These are phyloP conservation scores for Colletotrichum gigasporum DNA, from an alignment of 2,329 filamentous ascomycete species.

Conservation along the genomic window DNA sequence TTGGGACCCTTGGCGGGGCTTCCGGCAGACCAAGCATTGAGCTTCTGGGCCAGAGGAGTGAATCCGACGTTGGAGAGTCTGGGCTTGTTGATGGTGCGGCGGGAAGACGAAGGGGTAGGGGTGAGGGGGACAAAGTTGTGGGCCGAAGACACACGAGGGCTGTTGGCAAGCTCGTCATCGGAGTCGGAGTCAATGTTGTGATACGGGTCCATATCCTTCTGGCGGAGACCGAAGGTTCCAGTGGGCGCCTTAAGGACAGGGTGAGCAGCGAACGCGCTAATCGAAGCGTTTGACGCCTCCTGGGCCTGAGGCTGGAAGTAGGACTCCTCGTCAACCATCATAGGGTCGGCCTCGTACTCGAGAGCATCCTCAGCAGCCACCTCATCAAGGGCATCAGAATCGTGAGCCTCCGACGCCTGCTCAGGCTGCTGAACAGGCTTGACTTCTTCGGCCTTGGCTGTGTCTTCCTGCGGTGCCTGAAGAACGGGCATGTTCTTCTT, in stretches of 20 bases:
- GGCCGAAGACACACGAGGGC: conserved; percentile 34
- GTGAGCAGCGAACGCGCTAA: conserved; percentile 37
- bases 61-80: conserved; percentile 59
- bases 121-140: conserved; percentile 48
- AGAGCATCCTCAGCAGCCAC: conserved; percentile 5
- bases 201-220: conserved; percentile 57
- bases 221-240: conserved; percentile 54
- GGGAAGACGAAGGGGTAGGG: conserved; percentile 47
- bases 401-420: conserved; percentile 17
- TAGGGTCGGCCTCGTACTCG: conserved; percentile 28
- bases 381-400: conserved; percentile 10
- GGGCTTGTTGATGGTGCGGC: conserved; percentile 39
- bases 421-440: conserved; percentile 1
- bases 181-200: conserved; percentile 60
- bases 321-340: conserved; percentile 34
- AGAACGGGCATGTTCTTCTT: conserved; percentile 43
- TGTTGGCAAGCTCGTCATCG: conserved; percentile 60
- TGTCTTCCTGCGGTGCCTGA: conserved; percentile 16
- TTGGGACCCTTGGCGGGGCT: conserved; percentile 58
- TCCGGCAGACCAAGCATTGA: conserved; percentile 70
- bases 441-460: not conserved
- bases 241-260: conserved; percentile 38
- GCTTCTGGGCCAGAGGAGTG: conserved; percentile 69
- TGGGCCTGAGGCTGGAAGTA: conserved; percentile 38
- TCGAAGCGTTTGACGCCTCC: too few relatives aligned